Base-by-base conservation (phyloP, 768 basidiomycete species). In the Rhodocollybia butyracea region DNA sequence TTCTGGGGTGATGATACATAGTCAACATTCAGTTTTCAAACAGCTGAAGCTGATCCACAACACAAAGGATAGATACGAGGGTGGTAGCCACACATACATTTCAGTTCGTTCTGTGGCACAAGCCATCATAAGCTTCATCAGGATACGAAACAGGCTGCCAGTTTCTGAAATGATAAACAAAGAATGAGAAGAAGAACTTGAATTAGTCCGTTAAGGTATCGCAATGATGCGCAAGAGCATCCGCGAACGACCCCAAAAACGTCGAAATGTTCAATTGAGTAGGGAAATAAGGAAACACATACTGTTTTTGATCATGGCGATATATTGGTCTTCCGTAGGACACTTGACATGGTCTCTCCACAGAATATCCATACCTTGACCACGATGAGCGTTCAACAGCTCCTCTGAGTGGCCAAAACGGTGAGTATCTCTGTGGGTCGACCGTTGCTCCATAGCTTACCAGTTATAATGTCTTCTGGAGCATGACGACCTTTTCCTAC, bases 301-400 rank as follows among this genome's bases (percentile, higher is more conserved):
- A 96, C 96, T 99, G 64, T 95, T 91, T 68, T 94, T 93, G 36
- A 98, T 97, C 96, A 99, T 99, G 2, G 79, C 71, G 38, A 99
- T 79, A 64, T 98, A 99, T 63, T 99, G 91, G 58, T 94, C 89
- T 67, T 99, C 96, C 0, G 89, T 89, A 3, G 96, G 96, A 65
- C 96, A 98, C 39, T 79, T 84, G 17, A 98, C 70, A 4, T 86
- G 88, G 64, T 98, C 96, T 51, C 96, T 77, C 95, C 95, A 99
- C 40, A 95, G 82, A 5, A 99, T 79, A 65, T 98, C 96, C 11
- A 96, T 78, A 0, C 96, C 96, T 68, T 98, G 96, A 0, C 96
- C 96, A 1, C 96, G 86, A 70, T 98, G 96, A 1, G 98, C 77
- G n/a, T 85, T 85, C 12, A 94, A 69, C 22, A 94, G 71, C 62